Evolutionary conservation across 1,284 basidiomycete species (phyloP), one percentile per base, ranked within the genome.

Genomic region (Rhodofomes roseus): DNA sequence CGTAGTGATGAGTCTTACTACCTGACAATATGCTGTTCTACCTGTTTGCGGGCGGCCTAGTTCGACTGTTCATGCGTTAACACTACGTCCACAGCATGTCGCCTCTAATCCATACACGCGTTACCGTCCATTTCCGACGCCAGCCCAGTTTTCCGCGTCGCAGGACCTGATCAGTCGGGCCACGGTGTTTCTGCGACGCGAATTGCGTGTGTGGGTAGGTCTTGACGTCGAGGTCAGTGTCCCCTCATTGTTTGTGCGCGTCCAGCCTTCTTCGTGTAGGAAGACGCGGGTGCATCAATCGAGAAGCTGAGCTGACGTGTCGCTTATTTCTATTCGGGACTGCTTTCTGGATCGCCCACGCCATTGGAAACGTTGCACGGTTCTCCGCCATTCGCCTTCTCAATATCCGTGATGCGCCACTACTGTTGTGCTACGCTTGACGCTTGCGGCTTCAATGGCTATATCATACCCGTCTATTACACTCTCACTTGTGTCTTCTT

Each of bases 101-200:
- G 92, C 91, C 4, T 92, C 91, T 20, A 96, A 96, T 69, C 72
- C 83, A 0, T 87, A 83, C 67, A 95, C 93, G 3, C 84, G 89
- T 53, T 95, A 90, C 72, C 84, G 86, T 12, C 90, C 92, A 20
- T 91, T 85, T 66, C 93, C 93, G 7, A 87, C 86, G 0, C 92
- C 93, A 1, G 74, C 86, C 1, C 90, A 93, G 68, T 92, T 95
- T 65, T 63, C 90, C 27, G 81, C 86, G 1, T 90, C 91, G 20
- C 80, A 79, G 41, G 89, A 92, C 65, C 75, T 87, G 16, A 81
- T 91, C 60, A 86, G 84, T 60, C 81, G 92, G 9, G 89, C 91
- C 20, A 92, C 86, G 0, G 79, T 80, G 12, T 96, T 95, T 68
- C 73, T 96, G n/a, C 79, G 92, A 39, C 81, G 94, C 43, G 94